A percentile compares a stretch with the other conserved stretches of the same genome.
phyloP scores from a whole-genome alignment of 768 basidiomycete genomes.

The Suillus discolor region DNA sequence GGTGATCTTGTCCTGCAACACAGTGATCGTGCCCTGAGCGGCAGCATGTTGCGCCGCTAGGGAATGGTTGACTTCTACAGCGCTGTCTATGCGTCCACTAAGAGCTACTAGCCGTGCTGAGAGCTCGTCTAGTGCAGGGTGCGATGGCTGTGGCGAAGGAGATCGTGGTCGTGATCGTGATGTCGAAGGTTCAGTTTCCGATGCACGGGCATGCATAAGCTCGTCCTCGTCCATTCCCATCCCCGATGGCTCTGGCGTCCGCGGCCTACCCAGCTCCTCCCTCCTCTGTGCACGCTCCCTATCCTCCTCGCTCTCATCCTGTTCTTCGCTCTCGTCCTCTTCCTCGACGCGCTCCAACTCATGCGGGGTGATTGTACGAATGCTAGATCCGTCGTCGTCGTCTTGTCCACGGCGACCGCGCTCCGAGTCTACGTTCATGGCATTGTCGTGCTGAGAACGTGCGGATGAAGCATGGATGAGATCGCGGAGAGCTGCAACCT shows the following conservation, averaged over 20 bases:
- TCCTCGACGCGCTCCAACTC: conserved; percentile 74
- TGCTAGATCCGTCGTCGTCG: conserved; percentile 72
- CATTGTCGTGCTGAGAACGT: conserved; percentile 21
- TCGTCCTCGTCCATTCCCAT: conserved; percentile 53
- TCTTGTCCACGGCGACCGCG: conserved; percentile 39
- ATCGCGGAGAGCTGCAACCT: conserved; percentile 73
- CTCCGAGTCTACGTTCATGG: conserved; percentile 13
- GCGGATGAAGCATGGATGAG: conserved; percentile 55
- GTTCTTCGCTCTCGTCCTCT: conserved; percentile 65
- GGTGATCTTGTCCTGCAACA: conserved; percentile 68
- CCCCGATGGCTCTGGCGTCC: conserved; percentile 78
- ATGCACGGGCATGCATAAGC: not conserved
- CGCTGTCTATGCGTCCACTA: conserved; percentile 72
- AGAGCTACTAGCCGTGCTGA: conserved; percentile 62
- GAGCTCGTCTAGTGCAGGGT: conserved; percentile 54
- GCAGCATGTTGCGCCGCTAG: conserved; percentile 78
- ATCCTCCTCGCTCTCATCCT: conserved; percentile 41
- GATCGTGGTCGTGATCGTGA: conserved; percentile 21
- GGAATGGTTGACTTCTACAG: conserved; percentile 69
- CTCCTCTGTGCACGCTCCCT: conserved; percentile 48
- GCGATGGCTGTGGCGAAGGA: conserved; percentile 25
- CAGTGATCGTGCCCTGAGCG: conserved; percentile 74
- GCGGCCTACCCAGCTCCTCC: conserved; percentile 68
- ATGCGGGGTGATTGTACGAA: conserved; percentile 70
- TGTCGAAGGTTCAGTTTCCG: conserved; percentile 34